Conservation (phyloP, 208 protist genomes). For the Acanthamoeba castellanii region DNA sequence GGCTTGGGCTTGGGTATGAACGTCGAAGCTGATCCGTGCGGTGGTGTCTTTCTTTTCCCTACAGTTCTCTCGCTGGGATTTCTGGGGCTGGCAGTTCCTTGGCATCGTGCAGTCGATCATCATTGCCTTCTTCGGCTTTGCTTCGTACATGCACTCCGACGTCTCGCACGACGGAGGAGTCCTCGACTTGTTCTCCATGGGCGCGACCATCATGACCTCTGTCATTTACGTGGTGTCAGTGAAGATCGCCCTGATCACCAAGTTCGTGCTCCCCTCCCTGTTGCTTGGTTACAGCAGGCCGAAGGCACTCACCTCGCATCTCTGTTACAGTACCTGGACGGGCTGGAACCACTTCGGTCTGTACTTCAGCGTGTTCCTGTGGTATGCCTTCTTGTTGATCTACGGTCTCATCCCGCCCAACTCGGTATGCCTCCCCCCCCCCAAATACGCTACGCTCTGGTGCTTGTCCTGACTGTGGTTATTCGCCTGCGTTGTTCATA, state of each 20-base stretch:
- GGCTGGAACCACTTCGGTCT: constrained; percentile 51
- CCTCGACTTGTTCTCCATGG: constrained; percentile 65
- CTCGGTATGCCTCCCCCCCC: not conserved
- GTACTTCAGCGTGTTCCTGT: constrained; percentile 57
- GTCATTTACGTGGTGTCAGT: constrained; percentile 45
- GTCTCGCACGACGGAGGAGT: constrained; percentile 34
- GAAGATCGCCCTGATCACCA: constrained; percentile 53
- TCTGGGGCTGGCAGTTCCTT: constrained; percentile 70
- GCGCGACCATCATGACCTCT: constrained; percentile 37
- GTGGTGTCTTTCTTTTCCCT: not conserved
- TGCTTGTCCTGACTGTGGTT: not conserved
- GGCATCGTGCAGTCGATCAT: constrained; percentile 66
- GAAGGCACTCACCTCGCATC: not conserved
- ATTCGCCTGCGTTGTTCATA: not conserved
- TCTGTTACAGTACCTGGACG: constrained; percentile 23
- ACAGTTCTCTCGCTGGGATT: constrained; percentile 21
- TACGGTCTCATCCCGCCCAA: constrained; percentile 67
- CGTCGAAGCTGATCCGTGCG: not conserved
- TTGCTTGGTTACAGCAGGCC: not conserved
- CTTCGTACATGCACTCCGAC: constrained; percentile 21
- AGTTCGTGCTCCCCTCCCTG: not conserved
- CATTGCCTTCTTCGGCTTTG: constrained; percentile 68
- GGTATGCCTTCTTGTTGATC: constrained; percentile 57
- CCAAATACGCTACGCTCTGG: not conserved
- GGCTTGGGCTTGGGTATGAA: no score